Evolutionary conservation across 805 yeast species (phyloP).

Genomic region (Candida parachauliodes): DNA sequence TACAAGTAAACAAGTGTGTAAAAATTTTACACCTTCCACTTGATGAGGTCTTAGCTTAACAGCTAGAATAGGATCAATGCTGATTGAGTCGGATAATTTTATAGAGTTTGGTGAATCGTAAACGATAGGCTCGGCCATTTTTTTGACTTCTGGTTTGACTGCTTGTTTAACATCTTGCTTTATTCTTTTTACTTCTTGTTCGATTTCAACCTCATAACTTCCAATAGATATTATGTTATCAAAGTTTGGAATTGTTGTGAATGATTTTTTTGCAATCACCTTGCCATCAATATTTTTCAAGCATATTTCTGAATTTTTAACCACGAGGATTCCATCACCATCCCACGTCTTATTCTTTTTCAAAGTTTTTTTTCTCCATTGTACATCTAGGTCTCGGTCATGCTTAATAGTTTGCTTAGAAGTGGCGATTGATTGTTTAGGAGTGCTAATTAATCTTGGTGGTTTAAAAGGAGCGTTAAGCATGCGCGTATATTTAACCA

Average conservation of each 20-base stretch:
- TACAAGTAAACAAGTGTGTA: conserved; percentile 76
- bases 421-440: background rate
- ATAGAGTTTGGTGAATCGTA: background rate
- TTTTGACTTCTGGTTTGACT: background rate
- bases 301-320: conserved; percentile 20
- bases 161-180: background rate
- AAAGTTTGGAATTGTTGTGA: conserved; percentile 5
- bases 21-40: conserved; percentile 73
- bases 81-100: conserved; percentile 3
- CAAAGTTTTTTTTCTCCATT: conserved; percentile 67
- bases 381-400: conserved; percentile 22
- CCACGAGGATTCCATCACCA: conserved; percentile 69
- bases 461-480: conserved; percentile 50
- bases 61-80: conserved; percentile 50
- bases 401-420: background rate
- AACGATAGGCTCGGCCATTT: background rate
- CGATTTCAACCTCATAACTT: conserved; percentile 51
- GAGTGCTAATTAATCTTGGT: conserved; percentile 32
- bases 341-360: conserved; percentile 94
- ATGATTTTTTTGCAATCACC: conserved; percentile 17
- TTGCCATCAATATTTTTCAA: conserved; percentile 25
- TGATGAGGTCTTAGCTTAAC: conserved; percentile 77
- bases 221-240: conserved; percentile 46
- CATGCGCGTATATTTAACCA: conserved; percentile 19
- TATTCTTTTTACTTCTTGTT: background rate